A percentile compares a stretch with the other conserved stretches of the same genome.
Conservation (phyloP, 208 protist species). For the Crithidia sp. region DNA sequence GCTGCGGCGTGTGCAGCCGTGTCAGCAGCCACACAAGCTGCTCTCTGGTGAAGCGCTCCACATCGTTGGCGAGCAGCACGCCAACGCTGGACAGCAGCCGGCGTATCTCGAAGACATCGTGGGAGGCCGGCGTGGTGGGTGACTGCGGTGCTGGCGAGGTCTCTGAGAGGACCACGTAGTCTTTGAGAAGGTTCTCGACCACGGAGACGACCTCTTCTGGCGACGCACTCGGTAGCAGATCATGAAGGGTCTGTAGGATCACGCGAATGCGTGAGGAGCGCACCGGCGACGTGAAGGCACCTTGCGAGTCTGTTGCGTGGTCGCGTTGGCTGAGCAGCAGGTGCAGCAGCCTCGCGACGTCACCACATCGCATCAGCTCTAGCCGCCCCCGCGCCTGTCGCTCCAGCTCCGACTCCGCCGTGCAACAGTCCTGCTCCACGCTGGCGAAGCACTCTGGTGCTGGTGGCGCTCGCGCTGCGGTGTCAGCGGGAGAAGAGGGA, state of each 20-base stretch:
- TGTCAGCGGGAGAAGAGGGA: background rate
- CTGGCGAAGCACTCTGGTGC: background rate
- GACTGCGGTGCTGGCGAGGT: background rate
- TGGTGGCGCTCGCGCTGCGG: no score
- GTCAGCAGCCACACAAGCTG: constrained; percentile 32
- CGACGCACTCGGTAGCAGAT: constrained; percentile 38
- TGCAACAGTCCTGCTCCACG: background rate
- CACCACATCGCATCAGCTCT: constrained; percentile 29
- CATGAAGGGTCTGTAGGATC: constrained; percentile 19
- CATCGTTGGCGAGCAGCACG: constrained; percentile 32
- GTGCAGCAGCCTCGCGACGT: constrained; percentile 23
- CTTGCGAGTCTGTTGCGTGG: background rate
- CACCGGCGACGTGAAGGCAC: background rate
- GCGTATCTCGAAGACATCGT: constrained; percentile 17
- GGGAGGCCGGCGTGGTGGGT: background rate
- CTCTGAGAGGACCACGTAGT: constrained; percentile 3
- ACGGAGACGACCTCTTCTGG: constrained; percentile 22
- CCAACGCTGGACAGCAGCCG: constrained; percentile 28
- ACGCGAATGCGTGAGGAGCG: constrained; percentile 1
- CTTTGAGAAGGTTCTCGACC: constrained; percentile 22
- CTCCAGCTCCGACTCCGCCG: constrained; percentile 1
- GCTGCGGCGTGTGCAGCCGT: constrained; percentile 23
- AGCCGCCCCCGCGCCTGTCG: constrained; percentile 16
- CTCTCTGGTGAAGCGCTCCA: constrained; percentile 19
- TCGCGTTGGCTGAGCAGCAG: constrained; percentile 6